These are phyloP conservation scores for Russula emetica DNA, from an alignment of 768 basidiomycete genomes.

Conservation along the genomic window DNA sequence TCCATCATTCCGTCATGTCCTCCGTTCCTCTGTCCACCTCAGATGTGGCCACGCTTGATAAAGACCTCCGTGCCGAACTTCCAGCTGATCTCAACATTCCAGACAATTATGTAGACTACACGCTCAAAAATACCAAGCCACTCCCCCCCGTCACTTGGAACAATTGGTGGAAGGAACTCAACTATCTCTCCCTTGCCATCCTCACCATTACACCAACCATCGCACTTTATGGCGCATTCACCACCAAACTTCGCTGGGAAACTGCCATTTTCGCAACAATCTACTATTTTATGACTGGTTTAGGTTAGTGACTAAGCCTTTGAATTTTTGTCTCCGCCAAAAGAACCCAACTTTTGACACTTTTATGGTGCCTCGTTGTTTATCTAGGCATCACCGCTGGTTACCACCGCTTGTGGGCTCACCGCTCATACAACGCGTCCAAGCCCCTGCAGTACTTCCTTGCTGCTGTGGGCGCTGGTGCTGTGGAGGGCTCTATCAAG, in stretches of 20 bases:
- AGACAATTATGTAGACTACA: constrained; percentile 56
- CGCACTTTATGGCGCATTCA: constrained; percentile 66
- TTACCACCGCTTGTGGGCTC: constrained; percentile 97
- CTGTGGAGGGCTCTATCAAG: constrained; percentile 93
- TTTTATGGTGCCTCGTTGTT: not conserved
- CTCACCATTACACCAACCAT: constrained; percentile 71
- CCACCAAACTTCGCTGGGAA: constrained; percentile 62
- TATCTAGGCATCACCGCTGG: constrained; percentile 77
- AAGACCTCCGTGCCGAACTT: constrained; percentile 28
- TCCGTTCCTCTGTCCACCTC: constrained; percentile 31
- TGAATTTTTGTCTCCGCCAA: not conserved
- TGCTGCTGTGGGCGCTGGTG: constrained; percentile 82
- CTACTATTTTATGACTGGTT: constrained; percentile 78
- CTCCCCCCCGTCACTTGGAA: constrained; percentile 46
- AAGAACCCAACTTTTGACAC: not conserved
- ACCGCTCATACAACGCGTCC: constrained; percentile 91
- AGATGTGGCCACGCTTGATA: constrained; percentile 28
- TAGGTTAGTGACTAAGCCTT: constrained; percentile 52
- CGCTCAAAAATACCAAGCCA: constrained; percentile 47
- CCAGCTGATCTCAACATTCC: constrained; percentile 42
- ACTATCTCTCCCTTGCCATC: constrained; percentile 72
- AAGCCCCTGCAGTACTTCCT: constrained; percentile 80
- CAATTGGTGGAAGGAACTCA: constrained; percentile 54
- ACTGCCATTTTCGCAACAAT: constrained; percentile 65
- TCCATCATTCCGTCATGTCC: constrained; percentile 32